Evolutionary conservation across 805 yeast species (phyloP).

Genomic region (Candida methanosorbosa): DNA sequence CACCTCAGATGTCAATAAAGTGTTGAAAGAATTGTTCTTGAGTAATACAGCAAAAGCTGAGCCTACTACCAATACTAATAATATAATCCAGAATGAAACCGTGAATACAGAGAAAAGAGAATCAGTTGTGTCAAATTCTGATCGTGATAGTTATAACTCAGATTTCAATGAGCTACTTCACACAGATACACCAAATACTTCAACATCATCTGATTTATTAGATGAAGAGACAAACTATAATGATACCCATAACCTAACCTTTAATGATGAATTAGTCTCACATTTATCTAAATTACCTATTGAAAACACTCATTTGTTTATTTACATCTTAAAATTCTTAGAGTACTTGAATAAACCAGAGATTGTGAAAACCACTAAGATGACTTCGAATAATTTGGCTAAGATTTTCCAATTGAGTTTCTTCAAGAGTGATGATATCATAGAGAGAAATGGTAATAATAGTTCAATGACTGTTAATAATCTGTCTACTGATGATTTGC

Average conservation of each 20-base stretch:
- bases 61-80: neutral
- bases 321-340: conserved; percentile 21
- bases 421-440: conserved; percentile 23
- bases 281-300: conserved; percentile 15
- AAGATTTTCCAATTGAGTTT: conserved; percentile 30
- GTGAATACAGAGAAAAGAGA: neutral
- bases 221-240: conserved; percentile 3
- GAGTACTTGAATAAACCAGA: conserved; percentile 12
- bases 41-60: neutral
- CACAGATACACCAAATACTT: neutral
- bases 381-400: conserved; percentile 27
- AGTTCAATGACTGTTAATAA: conserved; percentile 1
- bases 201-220: neutral
- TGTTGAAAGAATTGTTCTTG: conserved; percentile 9
- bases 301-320: conserved; percentile 22
- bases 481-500: conserved; percentile 16
- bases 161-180: neutral
- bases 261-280: neutral
- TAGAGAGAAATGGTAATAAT: neutral
- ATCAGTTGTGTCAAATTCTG: neutral
- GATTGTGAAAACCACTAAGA: conserved; percentile 22
- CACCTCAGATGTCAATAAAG: conserved; percentile 13
- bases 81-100: too few species aligned
- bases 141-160: neutral
- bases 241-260: conserved; percentile 2